Evolutionary conservation across 495 filamentous ascomycete species (phyloP).

Genomic region (Aspergillus mulundensis): DNA sequence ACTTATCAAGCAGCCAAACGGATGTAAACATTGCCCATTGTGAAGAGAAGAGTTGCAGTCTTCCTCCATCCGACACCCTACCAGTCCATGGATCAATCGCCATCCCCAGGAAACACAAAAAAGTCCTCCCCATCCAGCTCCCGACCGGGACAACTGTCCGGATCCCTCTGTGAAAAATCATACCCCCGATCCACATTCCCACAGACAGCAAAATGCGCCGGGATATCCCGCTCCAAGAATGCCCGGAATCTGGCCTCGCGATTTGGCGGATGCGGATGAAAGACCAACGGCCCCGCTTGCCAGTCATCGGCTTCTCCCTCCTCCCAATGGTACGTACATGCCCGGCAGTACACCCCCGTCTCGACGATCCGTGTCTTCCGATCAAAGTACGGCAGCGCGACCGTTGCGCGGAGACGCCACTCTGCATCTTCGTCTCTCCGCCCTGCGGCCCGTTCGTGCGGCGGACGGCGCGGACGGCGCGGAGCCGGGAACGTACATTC

Average conservation of each 20-base stretch:
- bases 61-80: too few species aligned
- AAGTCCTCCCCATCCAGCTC: neutral
- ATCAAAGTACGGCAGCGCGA: conserved; percentile 13
- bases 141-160: neutral
- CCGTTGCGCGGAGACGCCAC: conserved; percentile 3
- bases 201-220: conserved; percentile 7
- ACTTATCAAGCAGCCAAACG: too few species aligned
- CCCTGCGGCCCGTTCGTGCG: neutral
- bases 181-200: neutral
- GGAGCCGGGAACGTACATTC: neutral
- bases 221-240: conserved; percentile 13
- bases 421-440: neutral
- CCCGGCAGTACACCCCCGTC: conserved; percentile 11
- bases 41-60: too few species aligned
- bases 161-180: neutral
- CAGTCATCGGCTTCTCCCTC: conserved; percentile 1
- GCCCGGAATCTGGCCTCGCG: conserved; percentile 9
- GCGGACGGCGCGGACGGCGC: neutral
- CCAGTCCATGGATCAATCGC: too few species aligned
- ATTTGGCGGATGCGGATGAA: neutral
- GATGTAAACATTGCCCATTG: too few species aligned
- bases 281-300: neutral
- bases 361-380: conserved; percentile 7
- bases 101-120: neutral
- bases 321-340: conserved; percentile 14